These are phyloP conservation scores for Eruca vesicaria DNA, from an alignment of 441 rosid species.

Conservation along the genomic window DNA sequence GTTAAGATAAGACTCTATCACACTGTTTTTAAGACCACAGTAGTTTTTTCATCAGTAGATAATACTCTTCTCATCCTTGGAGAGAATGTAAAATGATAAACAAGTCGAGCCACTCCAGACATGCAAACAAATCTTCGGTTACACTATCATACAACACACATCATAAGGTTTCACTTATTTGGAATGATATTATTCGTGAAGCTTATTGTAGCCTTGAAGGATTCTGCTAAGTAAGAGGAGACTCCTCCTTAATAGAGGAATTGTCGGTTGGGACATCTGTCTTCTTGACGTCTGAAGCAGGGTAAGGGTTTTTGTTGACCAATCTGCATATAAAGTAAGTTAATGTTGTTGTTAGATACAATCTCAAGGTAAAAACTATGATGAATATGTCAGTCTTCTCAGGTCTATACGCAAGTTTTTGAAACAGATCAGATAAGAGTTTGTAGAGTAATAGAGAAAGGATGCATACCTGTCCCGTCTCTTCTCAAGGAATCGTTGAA, in stretches of 20 bases:
- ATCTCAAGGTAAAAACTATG: no score
- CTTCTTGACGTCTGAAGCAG: slow-evolving; percentile 39
- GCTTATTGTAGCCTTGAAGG: neutral
- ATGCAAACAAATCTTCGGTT: slow-evolving; percentile 1
- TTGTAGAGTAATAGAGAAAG: neutral
- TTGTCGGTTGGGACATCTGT: slow-evolving; percentile 37
- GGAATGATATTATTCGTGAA: neutral
- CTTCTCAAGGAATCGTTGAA: slow-evolving; percentile 87
- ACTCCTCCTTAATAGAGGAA: slow-evolving; percentile 37
- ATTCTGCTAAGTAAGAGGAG: slow-evolving; percentile 22
- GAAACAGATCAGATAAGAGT: neutral
- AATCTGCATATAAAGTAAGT: slow-evolving; percentile 37
- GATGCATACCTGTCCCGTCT: slow-evolving; percentile 75
- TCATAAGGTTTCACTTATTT: neutral
- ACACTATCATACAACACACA: slow-evolving; percentile 1
- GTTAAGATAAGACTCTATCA: neutral
- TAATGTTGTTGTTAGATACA: neutral
- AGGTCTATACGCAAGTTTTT: neutral
- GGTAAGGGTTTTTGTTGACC: slow-evolving; percentile 75
- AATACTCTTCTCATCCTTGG: neutral
- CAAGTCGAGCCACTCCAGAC: slow-evolving; percentile 11
- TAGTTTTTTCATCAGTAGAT: neutral
- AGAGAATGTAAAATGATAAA: neutral
- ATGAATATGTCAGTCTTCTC: no score
- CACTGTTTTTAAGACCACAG: neutral